phyloP scores from a whole-genome alignment of 306 rosid species.

The Cicer chorassanicum region DNA sequence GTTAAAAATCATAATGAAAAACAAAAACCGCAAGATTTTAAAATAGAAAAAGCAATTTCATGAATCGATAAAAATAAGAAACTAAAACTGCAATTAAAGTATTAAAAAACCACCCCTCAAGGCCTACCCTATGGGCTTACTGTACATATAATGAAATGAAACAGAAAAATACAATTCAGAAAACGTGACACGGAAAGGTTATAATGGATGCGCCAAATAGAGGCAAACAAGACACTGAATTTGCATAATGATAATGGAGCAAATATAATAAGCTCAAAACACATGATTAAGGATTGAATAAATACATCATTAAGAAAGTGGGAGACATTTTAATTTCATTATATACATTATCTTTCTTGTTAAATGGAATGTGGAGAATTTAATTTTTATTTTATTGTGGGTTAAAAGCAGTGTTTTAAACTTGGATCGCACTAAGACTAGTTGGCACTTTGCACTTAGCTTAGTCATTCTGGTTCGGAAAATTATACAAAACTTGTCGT shows the following conservation, averaged over 20 bases:
- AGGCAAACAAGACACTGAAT: slow-evolving; percentile 22
- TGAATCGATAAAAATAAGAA: no score
- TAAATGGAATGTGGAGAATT: not conserved
- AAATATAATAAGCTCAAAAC: not conserved
- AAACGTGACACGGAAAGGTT: slow-evolving; percentile 7
- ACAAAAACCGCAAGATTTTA: fast-evolving
- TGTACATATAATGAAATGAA: slow-evolving; percentile 19
- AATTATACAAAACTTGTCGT: no score
- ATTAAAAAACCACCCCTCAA: not conserved
- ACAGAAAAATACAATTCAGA: slow-evolving; percentile 27
- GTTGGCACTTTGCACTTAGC: slow-evolving; percentile 8
- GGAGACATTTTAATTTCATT: slow-evolving; percentile 4
- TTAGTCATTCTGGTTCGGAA: not conserved
- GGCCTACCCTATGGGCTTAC: not conserved
- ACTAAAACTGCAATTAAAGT: no score
- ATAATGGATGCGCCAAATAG: slow-evolving; percentile 30
- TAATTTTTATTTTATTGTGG: not conserved
- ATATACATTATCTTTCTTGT: not conserved
- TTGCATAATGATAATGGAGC: slow-evolving; percentile 6
- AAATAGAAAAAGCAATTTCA: no score
- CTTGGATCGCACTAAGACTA: slow-evolving; percentile 5
- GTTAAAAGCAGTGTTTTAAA: slow-evolving; percentile 6
- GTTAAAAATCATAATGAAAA: no score
- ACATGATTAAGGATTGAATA: not conserved
- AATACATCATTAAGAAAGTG: not conserved